Conservation (phyloP, 176 grass and related monocot species). For the Carex parvula region DNA sequence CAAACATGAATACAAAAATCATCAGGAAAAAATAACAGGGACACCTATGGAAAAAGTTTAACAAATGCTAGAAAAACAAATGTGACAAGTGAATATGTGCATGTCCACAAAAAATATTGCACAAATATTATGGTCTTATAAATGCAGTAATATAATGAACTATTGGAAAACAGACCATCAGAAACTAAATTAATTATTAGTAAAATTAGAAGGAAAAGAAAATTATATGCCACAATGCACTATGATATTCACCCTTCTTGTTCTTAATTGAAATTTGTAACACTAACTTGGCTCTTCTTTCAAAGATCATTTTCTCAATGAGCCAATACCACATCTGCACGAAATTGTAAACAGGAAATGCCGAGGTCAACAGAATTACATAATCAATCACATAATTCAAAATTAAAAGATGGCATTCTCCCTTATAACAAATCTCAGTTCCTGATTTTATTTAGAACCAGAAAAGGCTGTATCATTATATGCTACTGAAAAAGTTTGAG, state of each 20-base stretch:
- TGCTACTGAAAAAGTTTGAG: background rate
- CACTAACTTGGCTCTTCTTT: background rate
- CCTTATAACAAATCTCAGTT: background rate
- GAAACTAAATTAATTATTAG: conserved; percentile 1
- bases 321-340: background rate
- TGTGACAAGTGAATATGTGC: background rate
- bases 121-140: background rate
- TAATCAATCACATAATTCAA: background rate
- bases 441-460: background rate
- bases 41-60: background rate
- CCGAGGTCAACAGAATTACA: background rate
- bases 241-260: background rate
- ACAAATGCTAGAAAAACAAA: conserved; percentile 18
- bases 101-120: background rate
- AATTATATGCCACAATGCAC: background rate
- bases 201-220: conserved; percentile 8
- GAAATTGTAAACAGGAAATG: background rate
- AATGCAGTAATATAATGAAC: background rate
- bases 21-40: background rate
- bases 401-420: background rate
- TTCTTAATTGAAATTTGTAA: conserved; percentile 7
- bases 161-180: background rate
- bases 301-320: background rate
- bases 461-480: background rate
- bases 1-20: background rate